Percentiles rank a stretch among this genome's conserved stretches.
Conservation (phyloP, 2,329 filamentous ascomycete genomes). For the Volutella citrinella region DNA sequence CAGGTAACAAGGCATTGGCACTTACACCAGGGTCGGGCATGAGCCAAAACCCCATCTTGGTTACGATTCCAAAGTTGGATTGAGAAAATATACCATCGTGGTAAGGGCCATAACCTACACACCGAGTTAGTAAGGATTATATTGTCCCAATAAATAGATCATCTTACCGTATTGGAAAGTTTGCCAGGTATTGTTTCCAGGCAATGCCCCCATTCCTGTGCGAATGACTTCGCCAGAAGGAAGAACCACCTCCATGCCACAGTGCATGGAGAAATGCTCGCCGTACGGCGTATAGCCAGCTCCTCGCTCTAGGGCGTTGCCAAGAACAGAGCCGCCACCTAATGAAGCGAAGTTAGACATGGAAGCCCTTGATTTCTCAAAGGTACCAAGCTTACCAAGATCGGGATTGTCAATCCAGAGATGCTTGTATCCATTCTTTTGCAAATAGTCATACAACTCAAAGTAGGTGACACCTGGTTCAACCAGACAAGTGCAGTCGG, state of each 20-base stretch:
- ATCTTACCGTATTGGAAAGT: slow-evolving; percentile 9
- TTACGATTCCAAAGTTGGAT: slow-evolving; percentile 9
- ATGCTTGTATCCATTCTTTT: slow-evolving; percentile 3
- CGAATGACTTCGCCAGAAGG: slow-evolving; percentile 9
- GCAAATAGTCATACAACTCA: slow-evolving; percentile 4
- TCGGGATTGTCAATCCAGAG: slow-evolving; percentile 11
- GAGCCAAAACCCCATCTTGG: slow-evolving; percentile 9
- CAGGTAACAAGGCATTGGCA: no score
- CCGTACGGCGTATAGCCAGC: slow-evolving; percentile 9
- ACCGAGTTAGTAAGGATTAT: no score
- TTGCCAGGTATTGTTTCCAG: slow-evolving; percentile 11
- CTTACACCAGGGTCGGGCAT: slow-evolving; percentile 9
- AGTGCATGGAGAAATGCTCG: slow-evolving; percentile 8
- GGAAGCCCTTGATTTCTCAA: no score
- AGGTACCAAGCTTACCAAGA: slow-evolving; percentile 4
- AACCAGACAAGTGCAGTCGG: slow-evolving; percentile 5
- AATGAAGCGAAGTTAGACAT: no score
- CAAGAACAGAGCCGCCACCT: slow-evolving; percentile 9
- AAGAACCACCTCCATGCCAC: slow-evolving; percentile 10
- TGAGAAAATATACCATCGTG: slow-evolving; percentile 8
- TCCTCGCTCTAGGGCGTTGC: slow-evolving; percentile 7
- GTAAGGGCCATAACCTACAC: slow-evolving; percentile 7
- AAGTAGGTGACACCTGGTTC: slow-evolving; percentile 9
- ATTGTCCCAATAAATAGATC: no score
- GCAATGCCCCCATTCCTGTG: slow-evolving; percentile 10